Evolutionary conservation across 441 rosid genomes (phyloP), one percentile per base, ranked within the genome.

Genomic region (Pelargonium myrrhifolium): DNA sequence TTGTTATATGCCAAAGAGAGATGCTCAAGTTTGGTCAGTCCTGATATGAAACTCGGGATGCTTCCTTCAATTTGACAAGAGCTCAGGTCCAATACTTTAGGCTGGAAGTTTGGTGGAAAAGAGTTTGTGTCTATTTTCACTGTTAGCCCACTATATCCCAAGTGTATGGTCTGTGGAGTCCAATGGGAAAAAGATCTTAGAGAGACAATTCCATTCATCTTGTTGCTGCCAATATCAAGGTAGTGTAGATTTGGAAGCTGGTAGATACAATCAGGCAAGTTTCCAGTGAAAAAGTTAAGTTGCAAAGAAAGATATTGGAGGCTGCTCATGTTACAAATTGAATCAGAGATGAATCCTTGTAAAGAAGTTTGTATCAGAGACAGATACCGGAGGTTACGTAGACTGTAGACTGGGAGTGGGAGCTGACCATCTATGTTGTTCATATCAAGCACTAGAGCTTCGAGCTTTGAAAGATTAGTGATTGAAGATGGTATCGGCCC

Each of bases 401-500:
- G 49, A 17, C 31, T 53, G 22, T 21, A 21, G 49, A 77, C 53
- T 64, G 79, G 68, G 4, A 71, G 60, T 56, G 76, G 71, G 15
- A 69, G 24, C 6, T 55, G 62, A 10, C 76, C 75, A 20, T 12
- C 59, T 11, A 72, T 17, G 9, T 58, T 24, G 61, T 72, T 70
- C 4, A 68, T 5, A 6, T 43, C 64, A 9, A 74, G 76, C 0
- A 0, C 0, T 65, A 74, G 63, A 0, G 0, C 12, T 37, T 65
- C 61, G 39, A 68, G 4, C 17, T 24, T 17, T 1, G 76, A 65
- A 49, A 77, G 71, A 26, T 78, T 71, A 24, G 58, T 63, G 39
- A 78, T 43, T 40, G 76, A 74, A 59, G 76, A 28, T 18, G 71
- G 76, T 56, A 74, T 47, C 1, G 22, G 47, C 4, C 81, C 78